Percentiles rank a stretch among this genome's conserved stretches.
Evolutionary conservation across 2,329 filamentous ascomycete species (phyloP).

Genomic region (Hymenoscyphus scutula): DNA sequence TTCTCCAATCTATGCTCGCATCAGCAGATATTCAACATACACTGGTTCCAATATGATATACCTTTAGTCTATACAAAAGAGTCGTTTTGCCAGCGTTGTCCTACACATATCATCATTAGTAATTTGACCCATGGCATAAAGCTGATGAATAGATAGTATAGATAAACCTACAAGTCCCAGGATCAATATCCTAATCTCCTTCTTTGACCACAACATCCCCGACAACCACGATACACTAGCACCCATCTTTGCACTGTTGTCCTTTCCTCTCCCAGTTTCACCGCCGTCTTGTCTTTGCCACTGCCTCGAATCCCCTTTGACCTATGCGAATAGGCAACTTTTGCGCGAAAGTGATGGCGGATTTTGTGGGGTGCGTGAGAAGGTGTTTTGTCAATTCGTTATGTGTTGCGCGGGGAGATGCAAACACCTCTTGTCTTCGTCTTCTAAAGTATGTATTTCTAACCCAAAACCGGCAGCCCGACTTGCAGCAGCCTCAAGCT

Average conservation of each 20-base stretch:
- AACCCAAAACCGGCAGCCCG: not conserved
- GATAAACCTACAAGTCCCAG: slow-evolving; percentile 70
- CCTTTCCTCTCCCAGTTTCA: slow-evolving; percentile 17
- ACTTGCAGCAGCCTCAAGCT: not conserved
- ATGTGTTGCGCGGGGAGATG: not conserved
- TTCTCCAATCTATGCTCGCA: slow-evolving; percentile 74
- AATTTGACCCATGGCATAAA: not conserved
- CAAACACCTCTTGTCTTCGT: not conserved
- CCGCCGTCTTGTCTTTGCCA: slow-evolving; percentile 20
- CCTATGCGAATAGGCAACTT: not conserved
- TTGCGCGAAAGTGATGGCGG: not conserved
- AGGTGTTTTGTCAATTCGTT: not conserved
- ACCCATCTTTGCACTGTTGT: slow-evolving; percentile 52
- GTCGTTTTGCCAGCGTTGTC: slow-evolving; percentile 99
- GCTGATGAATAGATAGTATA: not conserved
- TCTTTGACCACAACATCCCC: slow-evolving; percentile 81
- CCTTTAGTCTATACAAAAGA: slow-evolving; percentile 92
- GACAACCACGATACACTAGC: slow-evolving; percentile 68
- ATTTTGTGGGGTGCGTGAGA: not conserved
- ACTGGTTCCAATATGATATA: slow-evolving; percentile 39
- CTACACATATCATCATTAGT: slow-evolving; percentile 44
- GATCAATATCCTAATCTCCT: slow-evolving; percentile 96
- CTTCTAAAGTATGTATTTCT: not conserved
- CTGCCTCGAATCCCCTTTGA: slow-evolving; percentile 2
- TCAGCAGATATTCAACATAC: slow-evolving; percentile 14